These are phyloP conservation scores for Acacia pycnantha DNA, from an alignment of 331 rosid genomes.

Conservation along the genomic window DNA sequence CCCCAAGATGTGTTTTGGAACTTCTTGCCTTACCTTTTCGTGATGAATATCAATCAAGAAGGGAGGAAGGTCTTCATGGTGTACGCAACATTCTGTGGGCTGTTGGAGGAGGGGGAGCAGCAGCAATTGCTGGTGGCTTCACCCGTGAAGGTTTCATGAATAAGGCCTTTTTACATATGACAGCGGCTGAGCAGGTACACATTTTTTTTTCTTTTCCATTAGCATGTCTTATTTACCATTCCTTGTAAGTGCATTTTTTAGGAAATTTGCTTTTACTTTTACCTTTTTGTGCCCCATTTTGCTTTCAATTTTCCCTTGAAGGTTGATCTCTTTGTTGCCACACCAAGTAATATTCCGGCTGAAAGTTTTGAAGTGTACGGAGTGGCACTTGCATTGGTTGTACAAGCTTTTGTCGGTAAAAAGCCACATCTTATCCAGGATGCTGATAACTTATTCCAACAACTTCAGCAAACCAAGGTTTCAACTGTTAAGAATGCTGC, in stretches of 20 bases:
- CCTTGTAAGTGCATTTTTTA: neutral
- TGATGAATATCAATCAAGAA: conserved; percentile 54
- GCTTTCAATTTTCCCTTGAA: conserved; percentile 33
- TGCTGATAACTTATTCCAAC: conserved; percentile 86
- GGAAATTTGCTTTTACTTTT: neutral
- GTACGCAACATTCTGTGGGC: conserved; percentile 92
- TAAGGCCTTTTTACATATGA: conserved; percentile 79
- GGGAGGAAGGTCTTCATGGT: conserved; percentile 94
- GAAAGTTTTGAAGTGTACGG: conserved; percentile 98
- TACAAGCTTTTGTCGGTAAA: conserved; percentile 82
- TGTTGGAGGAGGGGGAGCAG: conserved; percentile 99
- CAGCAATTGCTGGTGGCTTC: conserved; percentile 88
- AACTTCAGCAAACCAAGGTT: conserved; percentile 87
- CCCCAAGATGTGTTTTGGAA: conserved; percentile 88
- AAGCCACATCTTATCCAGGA: conserved; percentile 92
- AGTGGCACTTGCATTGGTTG: conserved; percentile 95
- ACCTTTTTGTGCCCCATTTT: neutral
- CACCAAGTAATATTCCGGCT: conserved; percentile 92
- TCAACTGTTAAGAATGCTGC: conserved; percentile 47
- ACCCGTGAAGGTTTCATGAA: conserved; percentile 93
- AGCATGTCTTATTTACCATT: conserved; percentile 2
- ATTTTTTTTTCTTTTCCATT: neutral
- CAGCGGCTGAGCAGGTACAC: conserved; percentile 89
- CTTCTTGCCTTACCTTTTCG: conserved; percentile 76
- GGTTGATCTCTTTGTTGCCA: conserved; percentile 94